Conservation (phyloP, 2,329 filamentous ascomycete species). For the Fusarium begoniae region DNA sequence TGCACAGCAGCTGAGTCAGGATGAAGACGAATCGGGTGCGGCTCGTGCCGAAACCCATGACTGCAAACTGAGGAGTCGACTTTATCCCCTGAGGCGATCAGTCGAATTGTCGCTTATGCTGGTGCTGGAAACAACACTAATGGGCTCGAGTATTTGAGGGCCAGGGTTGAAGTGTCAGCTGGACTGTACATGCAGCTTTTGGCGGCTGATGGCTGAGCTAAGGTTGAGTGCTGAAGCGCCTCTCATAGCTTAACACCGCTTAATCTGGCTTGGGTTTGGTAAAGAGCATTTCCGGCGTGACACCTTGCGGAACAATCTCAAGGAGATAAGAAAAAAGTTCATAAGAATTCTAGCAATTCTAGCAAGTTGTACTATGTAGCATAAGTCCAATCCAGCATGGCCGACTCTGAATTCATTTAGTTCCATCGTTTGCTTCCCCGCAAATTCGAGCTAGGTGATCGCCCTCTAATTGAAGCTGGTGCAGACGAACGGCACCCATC, state of each 20-base stretch:
- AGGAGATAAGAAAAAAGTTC: too few relatives aligned
- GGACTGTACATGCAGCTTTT: background rate
- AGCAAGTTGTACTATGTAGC: too few relatives aligned
- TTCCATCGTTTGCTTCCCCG: background rate
- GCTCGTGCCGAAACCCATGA: constrained; percentile 12
- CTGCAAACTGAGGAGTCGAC: background rate
- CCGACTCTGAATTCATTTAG: background rate
- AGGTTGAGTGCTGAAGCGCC: background rate
- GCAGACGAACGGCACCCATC: background rate
- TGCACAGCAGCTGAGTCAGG: background rate
- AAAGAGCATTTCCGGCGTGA: background rate
- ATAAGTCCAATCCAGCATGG: background rate
- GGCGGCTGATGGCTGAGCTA: background rate
- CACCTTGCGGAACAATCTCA: background rate
- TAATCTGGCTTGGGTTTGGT: background rate
- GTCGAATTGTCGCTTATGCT: background rate
- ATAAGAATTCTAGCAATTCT: too few relatives aligned
- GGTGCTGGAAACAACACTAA: background rate
- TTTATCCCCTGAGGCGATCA: background rate
- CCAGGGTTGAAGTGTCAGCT: background rate
- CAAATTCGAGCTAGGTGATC: background rate
- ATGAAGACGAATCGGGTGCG: background rate
- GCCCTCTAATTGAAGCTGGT: background rate
- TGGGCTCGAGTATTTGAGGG: background rate
- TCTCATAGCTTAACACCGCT: background rate